Conservation (phyloP, 176 grass and related monocot species). For the Musa beccarii region DNA sequence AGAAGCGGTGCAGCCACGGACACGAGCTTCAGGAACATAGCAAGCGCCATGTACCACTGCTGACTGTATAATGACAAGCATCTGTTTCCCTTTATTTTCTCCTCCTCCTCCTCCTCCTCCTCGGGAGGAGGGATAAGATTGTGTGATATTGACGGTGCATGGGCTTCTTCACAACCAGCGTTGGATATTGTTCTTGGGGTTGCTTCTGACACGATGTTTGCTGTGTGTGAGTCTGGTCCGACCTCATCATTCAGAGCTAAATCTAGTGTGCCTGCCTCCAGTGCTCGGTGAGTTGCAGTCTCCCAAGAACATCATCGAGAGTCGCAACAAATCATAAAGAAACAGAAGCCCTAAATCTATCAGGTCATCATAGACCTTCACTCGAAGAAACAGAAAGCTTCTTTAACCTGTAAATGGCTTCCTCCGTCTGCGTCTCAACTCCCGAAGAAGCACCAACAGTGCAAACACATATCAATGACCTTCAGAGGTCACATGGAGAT, state of each 20-base stretch:
- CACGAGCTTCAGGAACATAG: not conserved
- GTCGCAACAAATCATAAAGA: not conserved
- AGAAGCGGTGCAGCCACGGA: not conserved
- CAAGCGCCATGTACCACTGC: constrained; percentile 1
- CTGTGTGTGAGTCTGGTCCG: not conserved
- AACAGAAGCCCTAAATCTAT: not conserved
- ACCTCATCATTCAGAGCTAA: constrained; percentile 10
- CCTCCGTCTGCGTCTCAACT: not conserved
- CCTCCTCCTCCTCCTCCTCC: constrained; percentile 14
- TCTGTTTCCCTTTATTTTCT: constrained; percentile 12
- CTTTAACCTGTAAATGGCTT: not conserved
- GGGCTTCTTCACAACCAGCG: not conserved
- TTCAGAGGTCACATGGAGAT: constrained; percentile 6
- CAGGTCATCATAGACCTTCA: not conserved
- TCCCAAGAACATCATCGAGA: not conserved
- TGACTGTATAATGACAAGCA: not conserved
- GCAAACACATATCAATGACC: not conserved
- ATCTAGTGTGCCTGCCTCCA: constrained; percentile 3
- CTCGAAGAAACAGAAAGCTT: no score
- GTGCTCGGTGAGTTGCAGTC: not conserved
- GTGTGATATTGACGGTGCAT: constrained; percentile 31
- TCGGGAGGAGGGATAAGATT: constrained; percentile 5
- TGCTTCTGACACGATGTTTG: constrained; percentile 10
- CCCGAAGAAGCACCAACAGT: not conserved
- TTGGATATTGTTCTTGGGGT: not conserved